phyloP scores from a whole-genome alignment of 2,329 filamentous ascomycete genomes.

The Graphilbum fragrans region DNA sequence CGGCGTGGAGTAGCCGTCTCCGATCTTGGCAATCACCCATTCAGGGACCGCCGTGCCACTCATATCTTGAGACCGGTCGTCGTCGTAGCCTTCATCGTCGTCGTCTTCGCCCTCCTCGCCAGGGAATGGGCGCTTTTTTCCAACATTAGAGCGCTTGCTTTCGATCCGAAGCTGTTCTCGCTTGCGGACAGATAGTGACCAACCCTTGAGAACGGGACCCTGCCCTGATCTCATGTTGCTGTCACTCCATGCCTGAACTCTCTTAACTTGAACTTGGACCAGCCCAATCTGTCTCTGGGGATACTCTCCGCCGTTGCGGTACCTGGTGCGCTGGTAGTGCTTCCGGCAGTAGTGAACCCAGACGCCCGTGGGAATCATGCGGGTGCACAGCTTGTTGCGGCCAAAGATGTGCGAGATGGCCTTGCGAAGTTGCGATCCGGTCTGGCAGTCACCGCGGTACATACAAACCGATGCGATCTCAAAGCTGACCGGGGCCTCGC shows the following conservation, averaged over 20 bases:
- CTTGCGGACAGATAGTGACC: slow-evolving; percentile 52
- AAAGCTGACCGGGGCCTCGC: neutral
- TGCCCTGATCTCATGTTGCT: slow-evolving; percentile 25
- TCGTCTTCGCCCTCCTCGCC: slow-evolving; percentile 20
- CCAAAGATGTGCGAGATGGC: slow-evolving; percentile 74
- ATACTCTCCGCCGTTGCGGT: slow-evolving; percentile 52
- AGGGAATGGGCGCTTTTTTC: slow-evolving; percentile 16
- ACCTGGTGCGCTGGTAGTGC: slow-evolving; percentile 67
- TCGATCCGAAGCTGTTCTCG: slow-evolving; percentile 49
- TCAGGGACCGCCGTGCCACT: slow-evolving; percentile 30
- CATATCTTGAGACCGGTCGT: slow-evolving; percentile 15
- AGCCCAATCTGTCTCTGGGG: slow-evolving; percentile 51
- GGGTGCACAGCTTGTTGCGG: slow-evolving; percentile 67
- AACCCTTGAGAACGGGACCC: slow-evolving; percentile 39
- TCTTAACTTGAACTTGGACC: slow-evolving; percentile 47
- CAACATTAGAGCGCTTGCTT: slow-evolving; percentile 19
- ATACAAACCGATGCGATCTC: slow-evolving; percentile 28
- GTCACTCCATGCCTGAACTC: slow-evolving; percentile 52
- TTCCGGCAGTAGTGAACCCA: slow-evolving; percentile 74
- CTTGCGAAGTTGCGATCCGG: slow-evolving; percentile 53
- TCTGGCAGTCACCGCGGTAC: slow-evolving; percentile 45
- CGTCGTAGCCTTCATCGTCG: slow-evolving; percentile 15
- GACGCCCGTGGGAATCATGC: slow-evolving; percentile 52
- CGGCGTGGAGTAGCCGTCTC: slow-evolving; percentile 32
- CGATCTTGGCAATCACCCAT: slow-evolving; percentile 35